Conservation (phyloP, 768 basidiomycete species). For the Serendipita sp. region DNA sequence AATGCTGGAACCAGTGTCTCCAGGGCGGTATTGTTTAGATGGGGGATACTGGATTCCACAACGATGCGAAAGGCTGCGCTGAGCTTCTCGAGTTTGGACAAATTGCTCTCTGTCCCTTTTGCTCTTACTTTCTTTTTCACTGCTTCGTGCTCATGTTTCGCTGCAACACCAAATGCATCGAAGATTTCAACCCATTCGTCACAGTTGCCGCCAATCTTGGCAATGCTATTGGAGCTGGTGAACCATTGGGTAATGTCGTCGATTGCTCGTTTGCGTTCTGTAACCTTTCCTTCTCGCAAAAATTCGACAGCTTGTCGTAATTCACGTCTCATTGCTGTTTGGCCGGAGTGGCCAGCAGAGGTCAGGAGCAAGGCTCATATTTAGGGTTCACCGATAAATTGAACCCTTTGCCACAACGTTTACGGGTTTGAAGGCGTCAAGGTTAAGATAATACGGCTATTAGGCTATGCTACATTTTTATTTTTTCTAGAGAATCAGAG, state of each 20-base stretch:
- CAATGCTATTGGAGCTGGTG: background rate
- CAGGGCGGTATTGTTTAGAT: background rate
- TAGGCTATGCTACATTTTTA: background rate
- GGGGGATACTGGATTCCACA: background rate
- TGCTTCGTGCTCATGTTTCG: background rate
- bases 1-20: background rate
- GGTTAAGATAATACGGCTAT: background rate
- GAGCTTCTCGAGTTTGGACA: background rate
- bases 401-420: background rate
- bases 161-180: background rate
- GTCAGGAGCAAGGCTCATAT: background rate
- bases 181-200: background rate
- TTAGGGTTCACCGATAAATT: too few species aligned
- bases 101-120: too few species aligned
- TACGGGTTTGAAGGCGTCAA: background rate
- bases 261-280: background rate
- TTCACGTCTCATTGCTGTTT: background rate
- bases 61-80: background rate
- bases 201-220: background rate
- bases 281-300: background rate
- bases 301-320: background rate
- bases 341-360: background rate
- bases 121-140: background rate
- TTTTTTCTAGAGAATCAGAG: conserved; percentile 31
- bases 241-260: background rate